Percentiles rank a stretch among this genome's conserved stretches.
Evolutionary conservation across 371 early-diverging fungal genomes (phyloP).

Genomic region (Nematocida ironsii): DNA sequence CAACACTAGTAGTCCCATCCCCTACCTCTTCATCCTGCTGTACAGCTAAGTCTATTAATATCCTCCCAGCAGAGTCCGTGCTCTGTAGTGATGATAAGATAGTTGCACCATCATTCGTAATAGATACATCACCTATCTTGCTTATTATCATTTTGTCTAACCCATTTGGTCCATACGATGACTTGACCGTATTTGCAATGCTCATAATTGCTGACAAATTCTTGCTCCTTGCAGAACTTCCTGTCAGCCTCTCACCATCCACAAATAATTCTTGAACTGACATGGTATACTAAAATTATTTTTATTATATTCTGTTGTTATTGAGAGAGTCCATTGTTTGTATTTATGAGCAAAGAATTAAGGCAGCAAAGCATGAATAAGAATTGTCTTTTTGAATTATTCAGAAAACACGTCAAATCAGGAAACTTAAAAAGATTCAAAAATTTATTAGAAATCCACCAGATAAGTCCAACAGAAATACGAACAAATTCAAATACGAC

Average conservation of each 20-base stretch:
- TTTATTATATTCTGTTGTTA: slow-evolving; percentile 12
- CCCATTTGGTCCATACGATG: slow-evolving; percentile 96
- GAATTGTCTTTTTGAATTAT: slow-evolving; percentile 1
- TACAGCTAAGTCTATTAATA: slow-evolving; percentile 93
- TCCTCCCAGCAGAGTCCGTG: slow-evolving; percentile 91
- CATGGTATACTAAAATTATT: slow-evolving; percentile 55
- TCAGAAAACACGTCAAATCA: slow-evolving; percentile 29
- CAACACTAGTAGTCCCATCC: slow-evolving; percentile 99
- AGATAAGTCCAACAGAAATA: not conserved
- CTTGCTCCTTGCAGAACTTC: slow-evolving; percentile 49
- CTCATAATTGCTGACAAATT: slow-evolving; percentile 74
- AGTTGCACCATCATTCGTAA: slow-evolving; percentile 99
- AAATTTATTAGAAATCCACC: not conserved
- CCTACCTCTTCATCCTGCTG: slow-evolving; percentile 99
- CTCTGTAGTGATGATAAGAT: slow-evolving; percentile 91
- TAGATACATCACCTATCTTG: slow-evolving; percentile 95
- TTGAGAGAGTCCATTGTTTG: not conserved
- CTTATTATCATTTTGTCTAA: slow-evolving; percentile 99
- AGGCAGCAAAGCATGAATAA: not conserved
- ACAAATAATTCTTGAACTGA: slow-evolving; percentile 55
- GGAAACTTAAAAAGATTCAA: slow-evolving; percentile 12
- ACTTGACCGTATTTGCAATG: slow-evolving; percentile 93
- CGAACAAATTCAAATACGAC: not conserved
- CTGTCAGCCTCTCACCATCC: slow-evolving; percentile 55
- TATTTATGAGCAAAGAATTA: slow-evolving; percentile 31